phyloP scores from a whole-genome alignment of 768 basidiomycete species.

The Kwoniella pini region DNA sequence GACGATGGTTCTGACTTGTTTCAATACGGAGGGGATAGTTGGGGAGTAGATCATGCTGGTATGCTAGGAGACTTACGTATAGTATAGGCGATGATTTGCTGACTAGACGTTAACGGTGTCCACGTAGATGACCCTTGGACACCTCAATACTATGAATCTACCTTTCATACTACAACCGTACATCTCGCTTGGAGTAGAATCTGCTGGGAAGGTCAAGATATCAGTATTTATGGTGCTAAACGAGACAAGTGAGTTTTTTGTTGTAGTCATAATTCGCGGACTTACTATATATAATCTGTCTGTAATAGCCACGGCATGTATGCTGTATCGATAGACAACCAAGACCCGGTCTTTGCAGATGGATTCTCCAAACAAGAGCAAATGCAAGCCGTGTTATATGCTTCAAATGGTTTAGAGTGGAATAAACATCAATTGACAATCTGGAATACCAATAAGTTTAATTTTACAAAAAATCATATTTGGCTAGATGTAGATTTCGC shows the following conservation, averaged over 20 bases:
- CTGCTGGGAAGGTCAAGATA: conserved; percentile 22
- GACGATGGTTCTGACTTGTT: conserved; percentile 11
- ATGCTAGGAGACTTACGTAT: neutral
- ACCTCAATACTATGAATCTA: conserved; percentile 13
- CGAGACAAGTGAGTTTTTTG: conserved; percentile 26
- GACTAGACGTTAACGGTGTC: neutral
- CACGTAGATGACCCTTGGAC: conserved; percentile 1
- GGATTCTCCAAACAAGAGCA: conserved; percentile 13
- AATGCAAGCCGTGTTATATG: conserved; percentile 9
- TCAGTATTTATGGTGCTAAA: conserved; percentile 18
- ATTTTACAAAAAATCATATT: neutral
- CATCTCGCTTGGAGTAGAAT: conserved; percentile 16
- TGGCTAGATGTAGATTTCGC: conserved; percentile 23
- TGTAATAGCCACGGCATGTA: conserved; percentile 21
- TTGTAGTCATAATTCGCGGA: too few species aligned
- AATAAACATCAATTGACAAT: conserved; percentile 15
- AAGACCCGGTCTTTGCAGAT: neutral
- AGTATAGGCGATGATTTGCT: neutral
- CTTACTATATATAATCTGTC: too few species aligned
- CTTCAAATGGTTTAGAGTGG: conserved; percentile 12
- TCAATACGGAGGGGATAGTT: conserved; percentile 16
- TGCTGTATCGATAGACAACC: conserved; percentile 11
- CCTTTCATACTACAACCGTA: conserved; percentile 18
- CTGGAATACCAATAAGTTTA: conserved; percentile 11
- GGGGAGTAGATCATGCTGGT: conserved; percentile 18